Evolutionary conservation across 352 stramenopile species (phyloP), one percentile per base, ranked within the genome.

Genomic region (Phytophthora sojae): DNA sequence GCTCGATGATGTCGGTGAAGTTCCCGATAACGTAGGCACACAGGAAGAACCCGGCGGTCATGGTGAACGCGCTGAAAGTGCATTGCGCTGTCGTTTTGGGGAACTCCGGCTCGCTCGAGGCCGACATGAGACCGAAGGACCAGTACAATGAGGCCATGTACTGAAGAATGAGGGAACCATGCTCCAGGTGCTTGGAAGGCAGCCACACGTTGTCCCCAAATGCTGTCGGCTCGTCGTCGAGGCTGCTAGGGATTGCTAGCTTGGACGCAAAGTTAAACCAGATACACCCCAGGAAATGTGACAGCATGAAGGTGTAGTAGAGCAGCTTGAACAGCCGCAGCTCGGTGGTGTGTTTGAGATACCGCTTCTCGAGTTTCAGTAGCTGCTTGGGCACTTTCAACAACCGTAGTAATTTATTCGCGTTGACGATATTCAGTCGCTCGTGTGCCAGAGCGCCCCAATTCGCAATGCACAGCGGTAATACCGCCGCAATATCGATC

Each of bases 21-120:
- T 92, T 92, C 4, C 85, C 85, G 32, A 92, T 75, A 9, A 92
- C 79, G 52, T 92, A 92, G 19, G 85, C 81, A 32, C 90, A 86
- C 5, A 90, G 57, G 49, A 92, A 92, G 32, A 92, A 90, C 1
- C 85, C 85, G 0, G 49, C 73, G 4, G 85, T 90, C 80, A 91
- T 90, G 2, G 81, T 88, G 6, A 82, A 21, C 6, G 88, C 72
- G n/a, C 57, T 85, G 64, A 83, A 91, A 2, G 87, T 53, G 51
- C 77, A 82, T 50, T 94, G 74, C 1, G 68, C 23, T 9, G 77
- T 67, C 0, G 81, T 83, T 57, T 89, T 88, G 1, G 83, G 86
- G 14, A 87, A 64, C 14, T 89, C 78, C 0, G 82, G 77, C 6
- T 83, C 66, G 29, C 64, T 86, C 4, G 82, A 89, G 4, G 81